Conservation (phyloP, 2,329 filamentous ascomycete genomes). For the Colletotrichum echinochloae region DNA sequence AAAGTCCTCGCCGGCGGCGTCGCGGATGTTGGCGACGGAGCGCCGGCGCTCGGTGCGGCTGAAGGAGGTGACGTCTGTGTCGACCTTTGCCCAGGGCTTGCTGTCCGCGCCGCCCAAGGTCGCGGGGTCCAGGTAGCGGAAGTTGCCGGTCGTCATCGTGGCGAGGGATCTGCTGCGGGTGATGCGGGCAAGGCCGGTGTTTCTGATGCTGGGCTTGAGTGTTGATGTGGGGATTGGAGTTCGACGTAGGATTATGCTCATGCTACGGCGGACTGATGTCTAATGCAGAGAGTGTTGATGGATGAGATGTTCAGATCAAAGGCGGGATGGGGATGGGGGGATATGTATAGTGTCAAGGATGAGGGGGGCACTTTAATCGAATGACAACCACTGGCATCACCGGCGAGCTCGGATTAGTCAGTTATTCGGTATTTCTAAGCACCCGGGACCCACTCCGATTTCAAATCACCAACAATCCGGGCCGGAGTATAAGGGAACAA, state of each 20-base stretch:
- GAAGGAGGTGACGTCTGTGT: constrained; percentile 68
- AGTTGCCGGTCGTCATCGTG: constrained; percentile 68
- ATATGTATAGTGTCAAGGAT: not conserved
- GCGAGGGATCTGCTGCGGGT: constrained; percentile 3
- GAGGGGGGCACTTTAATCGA: constrained; percentile 2
- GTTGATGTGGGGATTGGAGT: not conserved
- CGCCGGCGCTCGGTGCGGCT: constrained; percentile 57
- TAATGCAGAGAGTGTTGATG: not conserved
- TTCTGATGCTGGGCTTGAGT: not conserved
- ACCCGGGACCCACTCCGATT: constrained; percentile 23
- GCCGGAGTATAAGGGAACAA: not conserved
- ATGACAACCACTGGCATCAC: constrained; percentile 12
- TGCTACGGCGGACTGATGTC: not conserved
- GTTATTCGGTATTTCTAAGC: constrained; percentile 38
- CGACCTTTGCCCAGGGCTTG: constrained; percentile 75
- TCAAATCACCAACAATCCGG: constrained; percentile 17
- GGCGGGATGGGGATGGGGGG: not conserved
- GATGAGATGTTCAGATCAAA: not conserved
- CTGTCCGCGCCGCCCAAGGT: constrained; percentile 53
- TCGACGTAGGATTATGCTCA: constrained; percentile 24
- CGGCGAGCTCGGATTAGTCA: constrained; percentile 15
- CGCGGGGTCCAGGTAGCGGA: constrained; percentile 71
- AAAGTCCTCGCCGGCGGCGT: constrained; percentile 59
- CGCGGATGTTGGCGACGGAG: constrained; percentile 67
- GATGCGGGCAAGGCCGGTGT: not conserved